These are phyloP conservation scores for Nakazawaea ernobii DNA, from an alignment of 805 yeast species.

Conservation along the genomic window DNA sequence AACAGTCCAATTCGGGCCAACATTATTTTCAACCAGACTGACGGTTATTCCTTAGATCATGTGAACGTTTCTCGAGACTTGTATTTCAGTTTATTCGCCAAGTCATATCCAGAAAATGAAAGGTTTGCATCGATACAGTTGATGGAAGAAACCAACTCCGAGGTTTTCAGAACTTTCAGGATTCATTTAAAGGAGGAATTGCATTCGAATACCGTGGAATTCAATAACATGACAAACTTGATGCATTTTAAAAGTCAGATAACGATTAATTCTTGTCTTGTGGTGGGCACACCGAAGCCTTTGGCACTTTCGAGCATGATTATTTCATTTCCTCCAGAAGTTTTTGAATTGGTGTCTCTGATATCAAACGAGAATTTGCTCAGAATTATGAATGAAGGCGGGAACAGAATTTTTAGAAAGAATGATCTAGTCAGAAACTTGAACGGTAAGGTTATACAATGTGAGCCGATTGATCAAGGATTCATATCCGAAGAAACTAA, in stretches of 20 bases:
- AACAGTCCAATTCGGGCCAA: not conserved
- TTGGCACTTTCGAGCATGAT: constrained; percentile 31
- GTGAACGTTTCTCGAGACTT: constrained; percentile 6
- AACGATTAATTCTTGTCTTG: constrained; percentile 34
- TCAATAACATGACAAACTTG: constrained; percentile 33
- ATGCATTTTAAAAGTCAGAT: constrained; percentile 29
- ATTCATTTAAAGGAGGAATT: constrained; percentile 23
- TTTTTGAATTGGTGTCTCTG: constrained; percentile 37
- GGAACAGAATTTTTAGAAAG: constrained; percentile 30
- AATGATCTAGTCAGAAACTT: constrained; percentile 37
- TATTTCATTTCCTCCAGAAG: constrained; percentile 37
- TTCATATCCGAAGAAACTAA: constrained; percentile 37
- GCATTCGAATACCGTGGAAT: constrained; percentile 26
- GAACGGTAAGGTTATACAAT: constrained; percentile 47
- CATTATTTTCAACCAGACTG: constrained; percentile 14
- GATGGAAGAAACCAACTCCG: constrained; percentile 19
- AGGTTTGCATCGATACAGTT: constrained; percentile 17
- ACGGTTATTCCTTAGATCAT: constrained; percentile 1
- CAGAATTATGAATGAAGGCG: constrained; percentile 27
- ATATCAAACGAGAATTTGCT: constrained; percentile 27
- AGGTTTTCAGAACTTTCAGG: constrained; percentile 28
- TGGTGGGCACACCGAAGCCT: constrained; percentile 27
- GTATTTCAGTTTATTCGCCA: not conserved
- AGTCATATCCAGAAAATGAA: not conserved
- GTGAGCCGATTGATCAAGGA: constrained; percentile 79